Conservation (phyloP, 164 flowering plant genomes). For the Chimonanthus praecox region DNA sequence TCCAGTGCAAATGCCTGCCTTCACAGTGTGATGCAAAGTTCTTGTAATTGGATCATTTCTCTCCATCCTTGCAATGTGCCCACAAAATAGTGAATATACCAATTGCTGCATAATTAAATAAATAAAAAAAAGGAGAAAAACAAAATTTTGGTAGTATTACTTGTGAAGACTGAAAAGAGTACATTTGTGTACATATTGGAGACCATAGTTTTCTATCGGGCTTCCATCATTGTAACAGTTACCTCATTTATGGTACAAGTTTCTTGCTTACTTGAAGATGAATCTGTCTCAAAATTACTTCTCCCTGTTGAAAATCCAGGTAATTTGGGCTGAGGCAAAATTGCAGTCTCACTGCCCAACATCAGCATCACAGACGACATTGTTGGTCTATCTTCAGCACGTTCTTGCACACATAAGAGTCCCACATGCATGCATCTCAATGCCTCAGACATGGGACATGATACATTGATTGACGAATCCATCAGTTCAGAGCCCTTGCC, state of each 20-base stretch:
- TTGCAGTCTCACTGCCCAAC: slow-evolving; percentile 19
- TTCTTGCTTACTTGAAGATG: background rate
- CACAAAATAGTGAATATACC: no score
- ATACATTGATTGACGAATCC: slow-evolving; percentile 15
- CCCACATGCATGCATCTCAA: slow-evolving; percentile 31
- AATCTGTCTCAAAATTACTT: background rate
- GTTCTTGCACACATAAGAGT: slow-evolving; percentile 30
- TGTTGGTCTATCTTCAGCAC: slow-evolving; percentile 23
- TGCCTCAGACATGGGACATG: slow-evolving; percentile 11
- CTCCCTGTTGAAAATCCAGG: slow-evolving; percentile 24
- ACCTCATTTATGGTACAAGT: background rate
- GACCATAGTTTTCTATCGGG: background rate
- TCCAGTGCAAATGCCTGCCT: no score
- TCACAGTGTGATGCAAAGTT: no score
- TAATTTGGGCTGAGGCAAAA: slow-evolving; percentile 20
- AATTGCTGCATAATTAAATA: no score
- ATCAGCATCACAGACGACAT: slow-evolving; percentile 25
- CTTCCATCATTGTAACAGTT: background rate
- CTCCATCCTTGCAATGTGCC: no score
- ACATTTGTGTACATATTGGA: no score
- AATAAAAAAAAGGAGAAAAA: no score
- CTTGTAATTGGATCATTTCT: no score
- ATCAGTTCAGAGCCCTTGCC: slow-evolving; percentile 21
- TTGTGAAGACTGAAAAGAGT: no score
- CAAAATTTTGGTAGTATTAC: no score